Evolutionary conservation across 2,329 filamentous ascomycete species (phyloP).

Genomic region (Endocalyx cinctus): DNA sequence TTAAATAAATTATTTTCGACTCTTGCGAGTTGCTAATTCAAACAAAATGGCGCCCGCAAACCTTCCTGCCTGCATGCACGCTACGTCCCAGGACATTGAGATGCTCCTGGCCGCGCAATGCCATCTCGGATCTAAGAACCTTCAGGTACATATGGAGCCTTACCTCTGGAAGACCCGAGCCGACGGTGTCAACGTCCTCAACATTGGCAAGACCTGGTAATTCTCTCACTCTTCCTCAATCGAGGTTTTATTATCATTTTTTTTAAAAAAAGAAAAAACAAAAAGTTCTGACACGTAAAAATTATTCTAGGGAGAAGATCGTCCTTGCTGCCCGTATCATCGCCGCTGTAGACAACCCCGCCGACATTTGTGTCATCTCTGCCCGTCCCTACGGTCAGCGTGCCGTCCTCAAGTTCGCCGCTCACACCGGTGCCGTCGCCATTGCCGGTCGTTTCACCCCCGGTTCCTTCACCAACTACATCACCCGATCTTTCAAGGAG

Average conservation of each 20-base stretch:
- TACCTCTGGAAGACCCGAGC: slow-evolving; percentile 99
- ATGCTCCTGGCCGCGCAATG: slow-evolving; percentile 95
- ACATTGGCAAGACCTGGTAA: slow-evolving; percentile 99
- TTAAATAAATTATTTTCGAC: too few species aligned
- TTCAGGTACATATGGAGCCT: slow-evolving; percentile 98
- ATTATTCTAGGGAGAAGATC: slow-evolving; percentile 85
- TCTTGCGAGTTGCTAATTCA: too few species aligned
- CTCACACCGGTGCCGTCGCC: slow-evolving; percentile 95
- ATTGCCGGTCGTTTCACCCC: slow-evolving; percentile 99
- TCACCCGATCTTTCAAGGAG: slow-evolving; percentile 99
- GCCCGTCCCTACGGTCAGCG: slow-evolving; percentile 99
- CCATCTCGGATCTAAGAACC: slow-evolving; percentile 98
- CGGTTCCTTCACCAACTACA: slow-evolving; percentile 99
- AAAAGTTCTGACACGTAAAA: slow-evolving; percentile 1
- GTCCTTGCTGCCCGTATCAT: slow-evolving; percentile 98
- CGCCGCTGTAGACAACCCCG: slow-evolving; percentile 97
- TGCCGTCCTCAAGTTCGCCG: slow-evolving; percentile 98
- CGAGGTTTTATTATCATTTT: too few species aligned
- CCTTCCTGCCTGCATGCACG: slow-evolving; percentile 93
- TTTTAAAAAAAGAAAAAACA: neutral
- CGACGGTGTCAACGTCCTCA: slow-evolving; percentile 97
- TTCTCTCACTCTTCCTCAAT: too few species aligned
- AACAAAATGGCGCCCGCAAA: slow-evolving; percentile 95
- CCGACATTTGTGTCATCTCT: slow-evolving; percentile 98
- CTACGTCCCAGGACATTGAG: slow-evolving; percentile 98